These are phyloP conservation scores for Suhomyces atakaporum DNA, from an alignment of 1,139 yeast species.

Conservation along the genomic window DNA sequence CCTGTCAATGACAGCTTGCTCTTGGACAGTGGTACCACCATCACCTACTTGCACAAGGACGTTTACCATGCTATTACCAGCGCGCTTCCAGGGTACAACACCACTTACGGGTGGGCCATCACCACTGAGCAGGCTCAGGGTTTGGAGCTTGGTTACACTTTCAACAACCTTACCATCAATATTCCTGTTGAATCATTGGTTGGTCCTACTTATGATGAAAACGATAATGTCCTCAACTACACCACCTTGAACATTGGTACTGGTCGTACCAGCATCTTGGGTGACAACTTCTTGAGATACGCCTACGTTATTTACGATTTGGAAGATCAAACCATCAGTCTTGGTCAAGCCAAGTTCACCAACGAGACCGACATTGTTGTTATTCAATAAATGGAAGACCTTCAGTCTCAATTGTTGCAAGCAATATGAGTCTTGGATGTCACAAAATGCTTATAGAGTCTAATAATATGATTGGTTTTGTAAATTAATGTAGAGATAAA, in stretches of 20 bases:
- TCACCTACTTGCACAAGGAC: constrained; percentile 50
- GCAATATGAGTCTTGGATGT: too few species aligned
- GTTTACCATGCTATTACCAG: constrained; percentile 27
- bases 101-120: background rate
- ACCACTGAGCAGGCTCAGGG: background rate
- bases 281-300: constrained; percentile 33
- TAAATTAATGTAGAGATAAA: too few species aligned
- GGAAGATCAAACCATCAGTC: constrained; percentile 25
- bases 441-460: too few species aligned
- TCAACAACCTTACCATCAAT: constrained; percentile 51
- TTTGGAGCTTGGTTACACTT: constrained; percentile 30
- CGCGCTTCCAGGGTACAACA: background rate
- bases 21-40: constrained; percentile 70
- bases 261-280: constrained; percentile 21
- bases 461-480: too few species aligned
- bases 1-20: constrained; percentile 21
- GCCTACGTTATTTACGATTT: constrained; percentile 34
- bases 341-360: constrained; percentile 27
- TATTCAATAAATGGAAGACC: background rate
- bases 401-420: too few species aligned
- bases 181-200: constrained; percentile 45
- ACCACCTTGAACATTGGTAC: background rate
- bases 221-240: constrained; percentile 5
- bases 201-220: constrained; percentile 6
- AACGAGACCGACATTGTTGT: constrained; percentile 1